phyloP scores from a whole-genome alignment of 2,329 filamentous ascomycete genomes.

The Cytospora schulzeri region DNA sequence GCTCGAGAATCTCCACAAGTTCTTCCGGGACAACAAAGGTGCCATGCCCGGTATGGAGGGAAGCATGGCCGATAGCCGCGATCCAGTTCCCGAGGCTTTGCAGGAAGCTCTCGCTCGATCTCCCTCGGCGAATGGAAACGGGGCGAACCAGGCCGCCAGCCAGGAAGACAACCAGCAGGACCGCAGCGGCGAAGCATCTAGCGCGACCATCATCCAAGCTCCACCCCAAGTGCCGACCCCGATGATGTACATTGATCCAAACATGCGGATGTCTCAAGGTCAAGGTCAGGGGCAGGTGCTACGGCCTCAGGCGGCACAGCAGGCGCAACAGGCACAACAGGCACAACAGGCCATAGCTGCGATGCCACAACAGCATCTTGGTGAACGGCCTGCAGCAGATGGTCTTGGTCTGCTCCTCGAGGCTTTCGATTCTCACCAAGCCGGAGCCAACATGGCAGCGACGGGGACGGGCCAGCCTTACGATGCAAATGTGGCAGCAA shows the following conservation, averaged over 20 bases:
- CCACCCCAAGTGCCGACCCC: constrained; percentile 28
- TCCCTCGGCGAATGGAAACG: constrained; percentile 18
- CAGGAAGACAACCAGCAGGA: constrained; percentile 16
- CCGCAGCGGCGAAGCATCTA: constrained; percentile 23
- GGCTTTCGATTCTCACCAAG: constrained; percentile 41
- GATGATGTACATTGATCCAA: constrained; percentile 32
- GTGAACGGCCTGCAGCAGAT: constrained; percentile 34
- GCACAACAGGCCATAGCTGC: constrained; percentile 30
- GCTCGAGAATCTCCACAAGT: constrained; percentile 52
- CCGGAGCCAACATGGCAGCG: constrained; percentile 28
- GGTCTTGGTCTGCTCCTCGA: constrained; percentile 47
- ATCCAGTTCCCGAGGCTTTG: constrained; percentile 36
- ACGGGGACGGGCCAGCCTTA: constrained; percentile 23
- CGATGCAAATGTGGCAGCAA: constrained; percentile 23
- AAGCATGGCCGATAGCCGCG: constrained; percentile 52
- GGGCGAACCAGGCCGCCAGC: constrained; percentile 12
- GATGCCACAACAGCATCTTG: constrained; percentile 30
- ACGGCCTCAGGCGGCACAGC: constrained; percentile 28
- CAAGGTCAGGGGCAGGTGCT: constrained; percentile 23
- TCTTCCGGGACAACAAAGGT: constrained; percentile 47
- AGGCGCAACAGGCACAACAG: constrained; percentile 28
- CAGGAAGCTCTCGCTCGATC: constrained; percentile 26
- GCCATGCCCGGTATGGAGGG: constrained; percentile 44
- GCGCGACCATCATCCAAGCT: constrained; percentile 29
- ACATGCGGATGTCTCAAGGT: constrained; percentile 29